Conservation (phyloP, 495 filamentous ascomycete species). For the Podospora appendiculata region DNA sequence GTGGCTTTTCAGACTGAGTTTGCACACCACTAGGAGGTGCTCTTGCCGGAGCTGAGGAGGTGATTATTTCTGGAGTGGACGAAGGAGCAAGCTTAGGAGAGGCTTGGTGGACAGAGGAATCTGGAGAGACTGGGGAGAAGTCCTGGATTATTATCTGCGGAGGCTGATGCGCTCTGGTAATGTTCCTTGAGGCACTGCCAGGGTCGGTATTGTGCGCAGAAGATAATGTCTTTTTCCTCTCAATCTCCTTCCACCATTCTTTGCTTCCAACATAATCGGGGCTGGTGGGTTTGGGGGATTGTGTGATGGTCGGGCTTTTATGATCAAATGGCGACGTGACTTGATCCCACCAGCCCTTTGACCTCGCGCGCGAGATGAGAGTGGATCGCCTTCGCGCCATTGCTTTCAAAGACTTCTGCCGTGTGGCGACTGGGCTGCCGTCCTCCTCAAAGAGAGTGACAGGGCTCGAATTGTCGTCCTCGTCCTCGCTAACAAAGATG, state of each 20-base stretch:
- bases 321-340: constrained; percentile 65
- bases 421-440: constrained; percentile 23
- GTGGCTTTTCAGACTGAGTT: constrained; percentile 30
- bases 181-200: constrained; percentile 1
- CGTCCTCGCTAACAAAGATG: constrained; percentile 20
- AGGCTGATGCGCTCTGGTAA: neutral
- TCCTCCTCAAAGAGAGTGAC: constrained; percentile 45
- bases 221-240: constrained; percentile 20
- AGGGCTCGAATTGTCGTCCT: constrained; percentile 27
- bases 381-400: constrained; percentile 19
- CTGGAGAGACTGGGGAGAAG: constrained; percentile 8
- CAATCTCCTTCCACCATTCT: constrained; percentile 29
- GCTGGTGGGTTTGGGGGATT: constrained; percentile 8
- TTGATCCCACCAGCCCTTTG: constrained; percentile 84
- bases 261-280: neutral
- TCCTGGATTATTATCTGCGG: constrained; percentile 10
- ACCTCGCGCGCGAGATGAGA: constrained; percentile 45
- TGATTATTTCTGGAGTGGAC: too few species aligned
- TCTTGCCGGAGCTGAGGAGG: constrained; percentile 11
- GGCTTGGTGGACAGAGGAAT: neutral
- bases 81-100: too few species aligned
- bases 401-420: constrained; percentile 23
- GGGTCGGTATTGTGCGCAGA: constrained; percentile 9
- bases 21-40: constrained; percentile 5
- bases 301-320: constrained; percentile 8